Percentiles rank a stretch among this genome's conserved stretches.
Evolutionary conservation across 108 stramenopile genomes (phyloP).

Genomic region (Cylindrotheca closterium): DNA sequence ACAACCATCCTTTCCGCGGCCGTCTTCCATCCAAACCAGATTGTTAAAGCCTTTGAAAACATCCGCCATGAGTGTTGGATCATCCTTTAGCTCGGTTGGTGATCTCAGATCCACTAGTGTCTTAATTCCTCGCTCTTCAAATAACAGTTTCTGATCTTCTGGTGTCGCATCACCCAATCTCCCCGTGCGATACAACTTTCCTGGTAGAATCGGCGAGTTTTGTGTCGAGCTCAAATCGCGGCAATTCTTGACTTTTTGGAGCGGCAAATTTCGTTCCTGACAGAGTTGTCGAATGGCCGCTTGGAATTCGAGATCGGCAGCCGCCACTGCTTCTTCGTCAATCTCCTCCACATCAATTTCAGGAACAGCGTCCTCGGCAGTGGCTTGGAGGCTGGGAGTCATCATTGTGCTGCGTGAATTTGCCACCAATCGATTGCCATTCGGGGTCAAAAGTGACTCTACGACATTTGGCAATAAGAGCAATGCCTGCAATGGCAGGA

Average conservation of each 20-base stretch:
- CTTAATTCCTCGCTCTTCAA: slow-evolving; percentile 60
- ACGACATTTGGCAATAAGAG: background rate
- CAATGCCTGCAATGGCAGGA: background rate
- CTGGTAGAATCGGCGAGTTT: slow-evolving; percentile 68
- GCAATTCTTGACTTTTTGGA: slow-evolving; percentile 87
- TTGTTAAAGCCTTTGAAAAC: slow-evolving; percentile 74
- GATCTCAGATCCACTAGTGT: slow-evolving; percentile 86
- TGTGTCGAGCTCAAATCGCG: slow-evolving; percentile 78
- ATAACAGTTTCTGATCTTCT: slow-evolving; percentile 64
- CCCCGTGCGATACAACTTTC: slow-evolving; percentile 79
- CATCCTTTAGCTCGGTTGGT: slow-evolving; percentile 86
- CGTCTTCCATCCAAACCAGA: slow-evolving; percentile 67
- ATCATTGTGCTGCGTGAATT: too few relatives aligned
- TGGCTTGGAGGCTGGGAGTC: background rate
- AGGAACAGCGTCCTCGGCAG: background rate
- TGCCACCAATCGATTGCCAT: too few relatives aligned
- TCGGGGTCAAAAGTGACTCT: background rate
- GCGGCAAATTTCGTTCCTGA: slow-evolving; percentile 66
- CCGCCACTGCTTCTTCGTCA: slow-evolving; percentile 10
- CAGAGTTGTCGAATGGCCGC: slow-evolving; percentile 54
- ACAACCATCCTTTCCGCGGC: slow-evolving; percentile 59
- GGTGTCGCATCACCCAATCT: slow-evolving; percentile 81
- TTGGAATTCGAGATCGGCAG: too few relatives aligned
- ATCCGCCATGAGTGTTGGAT: slow-evolving; percentile 62
- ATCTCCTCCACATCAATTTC: background rate